Percentiles rank a stretch among this genome's conserved stretches.
phyloP scores from a whole-genome alignment of 2,329 filamentous ascomycete genomes.

The Diaporthe destruens region DNA sequence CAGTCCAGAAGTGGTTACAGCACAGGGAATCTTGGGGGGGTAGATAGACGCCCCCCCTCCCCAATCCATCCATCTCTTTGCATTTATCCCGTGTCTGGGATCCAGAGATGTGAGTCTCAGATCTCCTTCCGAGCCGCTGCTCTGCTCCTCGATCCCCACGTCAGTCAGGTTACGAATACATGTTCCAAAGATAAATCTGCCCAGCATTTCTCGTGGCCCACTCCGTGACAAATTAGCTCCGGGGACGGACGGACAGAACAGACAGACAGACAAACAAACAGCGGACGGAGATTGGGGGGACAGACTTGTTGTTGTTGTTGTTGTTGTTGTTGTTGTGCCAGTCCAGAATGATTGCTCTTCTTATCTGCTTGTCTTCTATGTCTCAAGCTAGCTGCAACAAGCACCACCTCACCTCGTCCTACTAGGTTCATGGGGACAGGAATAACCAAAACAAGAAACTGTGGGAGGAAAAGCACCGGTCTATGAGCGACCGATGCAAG shows the following conservation, averaged over 20 bases:
- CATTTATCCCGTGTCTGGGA: slow-evolving; percentile 18
- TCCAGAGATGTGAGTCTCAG: slow-evolving; percentile 24
- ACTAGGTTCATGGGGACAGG: background rate
- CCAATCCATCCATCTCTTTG: background rate
- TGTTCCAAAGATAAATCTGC: slow-evolving; percentile 24
- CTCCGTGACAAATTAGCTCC: background rate
- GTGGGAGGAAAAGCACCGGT: slow-evolving; percentile 9
- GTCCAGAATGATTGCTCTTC: slow-evolving; percentile 31
- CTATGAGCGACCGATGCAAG: slow-evolving; percentile 34
- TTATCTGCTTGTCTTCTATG: slow-evolving; percentile 25
- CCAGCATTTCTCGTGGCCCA: slow-evolving; percentile 11
- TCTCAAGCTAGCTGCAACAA: slow-evolving; percentile 21
- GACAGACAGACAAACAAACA: too few species aligned
- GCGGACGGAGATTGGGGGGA: background rate
- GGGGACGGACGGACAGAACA: background rate
- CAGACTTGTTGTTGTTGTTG: background rate
- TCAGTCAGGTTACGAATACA: slow-evolving; percentile 14
- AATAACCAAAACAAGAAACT: slow-evolving; percentile 17
- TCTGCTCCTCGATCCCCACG: background rate
- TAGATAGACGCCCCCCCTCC: too few species aligned
- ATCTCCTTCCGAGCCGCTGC: slow-evolving; percentile 6
- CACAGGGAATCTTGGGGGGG: background rate
- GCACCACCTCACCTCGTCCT: too few species aligned
- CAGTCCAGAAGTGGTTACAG: slow-evolving; percentile 12
- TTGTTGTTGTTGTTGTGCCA: background rate